Base-by-base conservation (phyloP, 1,139 yeast genomes). In the Lodderomyces parapsilosis region DNA sequence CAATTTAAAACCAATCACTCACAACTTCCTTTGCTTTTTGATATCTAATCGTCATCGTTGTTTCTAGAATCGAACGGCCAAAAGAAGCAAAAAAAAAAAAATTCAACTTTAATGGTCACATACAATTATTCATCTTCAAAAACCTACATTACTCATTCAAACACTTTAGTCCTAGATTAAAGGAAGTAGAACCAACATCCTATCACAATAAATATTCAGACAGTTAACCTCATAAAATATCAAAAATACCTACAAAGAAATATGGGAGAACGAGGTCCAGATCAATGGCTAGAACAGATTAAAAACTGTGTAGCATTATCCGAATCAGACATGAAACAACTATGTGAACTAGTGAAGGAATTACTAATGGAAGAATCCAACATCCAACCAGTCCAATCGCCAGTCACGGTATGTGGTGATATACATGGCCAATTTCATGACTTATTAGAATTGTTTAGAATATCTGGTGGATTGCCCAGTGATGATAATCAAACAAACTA, bases 381-480 rank as follows among this genome's bases (percentile, higher is more conserved):
- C 62, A 91, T 93, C 52, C 98, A 93, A 60, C 98, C 99, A 0
- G 98, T 93, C 11, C 89, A 85, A 62, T 82, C 94, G 28, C 99
- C 99, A 1, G 98, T 93, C n/a, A 89, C 96, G 1, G 98, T 93
- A 4, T 93, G 99, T 71, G 99, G 99, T 53, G 99, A 93, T 65
- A 93, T 93, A 52, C 99, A 93, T 66, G 99, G 99, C 2, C 99
- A 93, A 64, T 93, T 93, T 63, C 98, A 93, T 62, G 99, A 93
- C 64, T 73, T 93, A 49, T 69, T 93, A 49, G 98, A 93, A 63
- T 72, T 93, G 31, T 93, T 93, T 63, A 76, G 96, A 54, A 86
- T 91, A 15, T 81, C 94, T 27, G 99, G 99, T 31, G 98, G 98
- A 17, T 76, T 91, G 54, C 99, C 99, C 0, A 60, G 66, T n/a